These are phyloP conservation scores for Cladobotryum mycophilum DNA, from an alignment of 2,329 filamentous ascomycete genomes.

Conservation along the genomic window DNA sequence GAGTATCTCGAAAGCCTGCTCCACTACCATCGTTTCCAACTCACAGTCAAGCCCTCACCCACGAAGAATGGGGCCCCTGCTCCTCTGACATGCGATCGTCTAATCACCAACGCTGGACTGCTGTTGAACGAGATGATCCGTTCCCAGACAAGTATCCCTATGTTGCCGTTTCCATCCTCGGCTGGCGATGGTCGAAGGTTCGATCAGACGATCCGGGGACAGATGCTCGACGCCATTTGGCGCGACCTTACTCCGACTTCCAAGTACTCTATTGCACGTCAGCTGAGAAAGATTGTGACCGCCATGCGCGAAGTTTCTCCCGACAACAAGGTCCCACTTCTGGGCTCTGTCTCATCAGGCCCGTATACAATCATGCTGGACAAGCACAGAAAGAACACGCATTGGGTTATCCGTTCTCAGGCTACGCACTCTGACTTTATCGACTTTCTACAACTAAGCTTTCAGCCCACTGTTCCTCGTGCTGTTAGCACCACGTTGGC, in stretches of 20 bases:
- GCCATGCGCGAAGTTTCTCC: slow-evolving; percentile 15
- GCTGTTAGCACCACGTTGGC: slow-evolving; percentile 17
- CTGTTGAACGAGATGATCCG: slow-evolving; percentile 11
- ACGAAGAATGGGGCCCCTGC: neutral
- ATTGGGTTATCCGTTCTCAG: slow-evolving; percentile 21
- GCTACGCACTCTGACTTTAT: slow-evolving; percentile 17
- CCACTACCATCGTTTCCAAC: slow-evolving; percentile 8
- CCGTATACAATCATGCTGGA: slow-evolving; percentile 22
- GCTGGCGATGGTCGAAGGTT: neutral
- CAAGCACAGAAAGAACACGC: slow-evolving; percentile 21
- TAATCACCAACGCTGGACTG: slow-evolving; percentile 13
- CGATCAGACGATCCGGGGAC: slow-evolving; percentile 14
- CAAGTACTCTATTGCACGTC: slow-evolving; percentile 20
- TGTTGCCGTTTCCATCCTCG: slow-evolving; percentile 12
- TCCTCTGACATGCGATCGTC: neutral
- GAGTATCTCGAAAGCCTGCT: slow-evolving; percentile 13
- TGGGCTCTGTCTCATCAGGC: slow-evolving; percentile 17
- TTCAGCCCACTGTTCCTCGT: slow-evolving; percentile 20
- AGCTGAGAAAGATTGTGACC: slow-evolving; percentile 22
- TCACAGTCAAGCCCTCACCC: slow-evolving; percentile 10
- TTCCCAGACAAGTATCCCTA: slow-evolving; percentile 8
- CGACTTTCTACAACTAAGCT: slow-evolving; percentile 21
- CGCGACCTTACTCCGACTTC: slow-evolving; percentile 12
- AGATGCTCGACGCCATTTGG: slow-evolving; percentile 26
- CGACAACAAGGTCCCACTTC: neutral